Conservation (phyloP, 345 rosid genomes). For the Durio zibethinus region DNA sequence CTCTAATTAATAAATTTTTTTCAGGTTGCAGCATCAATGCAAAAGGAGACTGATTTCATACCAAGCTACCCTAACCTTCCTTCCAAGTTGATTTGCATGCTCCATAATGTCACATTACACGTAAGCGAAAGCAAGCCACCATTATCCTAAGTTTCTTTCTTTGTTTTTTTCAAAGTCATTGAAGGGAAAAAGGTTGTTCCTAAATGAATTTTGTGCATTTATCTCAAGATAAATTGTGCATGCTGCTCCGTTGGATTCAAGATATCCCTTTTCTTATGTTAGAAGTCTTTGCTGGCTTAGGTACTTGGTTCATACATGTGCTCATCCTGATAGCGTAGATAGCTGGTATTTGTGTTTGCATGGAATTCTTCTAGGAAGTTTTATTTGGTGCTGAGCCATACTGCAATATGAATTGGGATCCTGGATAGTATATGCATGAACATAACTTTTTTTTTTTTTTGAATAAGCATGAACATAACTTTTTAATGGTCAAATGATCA, state of each 20-base stretch:
- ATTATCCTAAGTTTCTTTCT: not conserved
- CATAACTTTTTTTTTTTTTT: not conserved
- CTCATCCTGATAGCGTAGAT: not conserved
- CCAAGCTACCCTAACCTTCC: conserved; percentile 82
- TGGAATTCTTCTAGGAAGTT: not conserved
- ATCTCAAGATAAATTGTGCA: not conserved
- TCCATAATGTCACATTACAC: conserved; percentile 65
- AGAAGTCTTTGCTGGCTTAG: not conserved
- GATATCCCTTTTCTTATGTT: not conserved
- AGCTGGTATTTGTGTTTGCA: not conserved
- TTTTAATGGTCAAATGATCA: not conserved
- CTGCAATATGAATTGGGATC: not conserved
- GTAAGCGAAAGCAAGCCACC: conserved; percentile 41
- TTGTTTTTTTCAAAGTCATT: not conserved
- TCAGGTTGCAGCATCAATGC: conserved; percentile 83
- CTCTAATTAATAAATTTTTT: conserved; percentile 5
- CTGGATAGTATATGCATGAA: not conserved
- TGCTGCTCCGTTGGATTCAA: not conserved
- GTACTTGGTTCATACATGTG: not conserved
- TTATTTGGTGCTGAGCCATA: not conserved
- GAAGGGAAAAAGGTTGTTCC: not conserved
- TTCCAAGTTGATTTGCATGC: conserved; percentile 65
- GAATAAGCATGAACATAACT: not conserved
- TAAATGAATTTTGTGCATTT: not conserved
- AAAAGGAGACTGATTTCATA: conserved; percentile 59